Conservation (phyloP, 495 filamentous ascomycete genomes). For the Saxophila tyrrhenica region DNA sequence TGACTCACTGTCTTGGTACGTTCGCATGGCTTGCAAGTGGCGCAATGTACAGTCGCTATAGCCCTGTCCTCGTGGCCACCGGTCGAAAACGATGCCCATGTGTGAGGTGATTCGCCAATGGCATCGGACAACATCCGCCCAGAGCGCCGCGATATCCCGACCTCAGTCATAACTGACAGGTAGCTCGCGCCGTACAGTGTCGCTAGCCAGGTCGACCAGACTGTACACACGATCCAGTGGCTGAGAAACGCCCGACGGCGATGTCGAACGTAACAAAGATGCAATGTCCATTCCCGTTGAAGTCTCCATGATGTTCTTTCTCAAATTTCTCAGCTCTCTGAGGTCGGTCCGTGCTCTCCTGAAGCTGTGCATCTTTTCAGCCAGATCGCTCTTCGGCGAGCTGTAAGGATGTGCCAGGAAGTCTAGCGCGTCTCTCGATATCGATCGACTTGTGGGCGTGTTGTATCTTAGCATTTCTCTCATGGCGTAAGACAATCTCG, state of each 20-base stretch:
- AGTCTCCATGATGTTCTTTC: neutral
- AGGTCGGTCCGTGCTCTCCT: neutral
- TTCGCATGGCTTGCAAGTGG: too few species aligned
- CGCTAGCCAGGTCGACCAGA: neutral
- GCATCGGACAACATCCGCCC: neutral
- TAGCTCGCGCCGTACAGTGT: neutral
- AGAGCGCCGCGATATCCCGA: neutral
- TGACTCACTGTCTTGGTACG: too few species aligned
- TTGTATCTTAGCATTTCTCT: too few species aligned
- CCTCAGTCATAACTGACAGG: neutral
- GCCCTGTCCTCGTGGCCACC: neutral
- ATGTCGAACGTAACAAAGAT: neutral
- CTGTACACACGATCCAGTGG: neutral
- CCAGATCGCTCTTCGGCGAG: too few species aligned
- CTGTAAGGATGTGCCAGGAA: too few species aligned
- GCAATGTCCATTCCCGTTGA: neutral
- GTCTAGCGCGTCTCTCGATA: too few species aligned
- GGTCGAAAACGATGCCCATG: neutral
- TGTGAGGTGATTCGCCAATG: neutral
- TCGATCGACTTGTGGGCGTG: too few species aligned
- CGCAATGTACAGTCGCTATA: too few species aligned
- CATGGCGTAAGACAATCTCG: too few species aligned
- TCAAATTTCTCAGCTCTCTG: neutral
- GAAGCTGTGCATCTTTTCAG: neutral
- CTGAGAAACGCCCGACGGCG: neutral